Evolutionary conservation across 2,329 filamentous ascomycete genomes (phyloP).

Genomic region (Aureobasidium uvarum): DNA sequence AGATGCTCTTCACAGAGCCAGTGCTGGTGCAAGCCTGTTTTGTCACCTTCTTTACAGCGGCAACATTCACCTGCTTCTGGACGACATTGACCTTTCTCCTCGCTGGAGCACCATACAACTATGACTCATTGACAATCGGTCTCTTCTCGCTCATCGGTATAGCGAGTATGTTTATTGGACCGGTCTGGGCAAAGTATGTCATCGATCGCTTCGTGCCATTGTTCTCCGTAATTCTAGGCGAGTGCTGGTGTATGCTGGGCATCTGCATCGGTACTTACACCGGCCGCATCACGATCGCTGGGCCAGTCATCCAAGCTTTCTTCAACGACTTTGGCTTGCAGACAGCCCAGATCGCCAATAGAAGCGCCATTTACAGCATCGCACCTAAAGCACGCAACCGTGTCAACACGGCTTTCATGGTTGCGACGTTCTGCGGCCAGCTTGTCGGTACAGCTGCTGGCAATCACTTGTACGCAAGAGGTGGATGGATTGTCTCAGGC

Average conservation of each 20-base stretch:
- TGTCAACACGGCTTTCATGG: constrained; percentile 81
- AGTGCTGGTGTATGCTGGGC: constrained; percentile 59
- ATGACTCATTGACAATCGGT: constrained; percentile 66
- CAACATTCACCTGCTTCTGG: constrained; percentile 67
- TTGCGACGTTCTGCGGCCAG: constrained; percentile 71
- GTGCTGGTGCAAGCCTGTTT: constrained; percentile 68
- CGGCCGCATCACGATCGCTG: constrained; percentile 64
- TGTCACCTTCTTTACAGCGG: constrained; percentile 61
- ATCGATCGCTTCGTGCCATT: constrained; percentile 69
- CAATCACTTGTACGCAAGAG: constrained; percentile 55
- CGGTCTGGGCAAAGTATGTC: constrained; percentile 66
- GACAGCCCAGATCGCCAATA: constrained; percentile 70
- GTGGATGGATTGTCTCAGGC: constrained; percentile 58
- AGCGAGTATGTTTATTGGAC: constrained; percentile 63
- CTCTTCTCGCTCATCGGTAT: constrained; percentile 78
- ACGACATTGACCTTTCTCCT: constrained; percentile 78
- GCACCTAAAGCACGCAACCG: constrained; percentile 70
- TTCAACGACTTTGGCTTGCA: constrained; percentile 70
- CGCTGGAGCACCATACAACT: constrained; percentile 66
- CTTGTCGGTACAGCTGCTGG: constrained; percentile 61
- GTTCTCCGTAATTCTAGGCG: constrained; percentile 64
- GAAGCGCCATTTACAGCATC: constrained; percentile 67
- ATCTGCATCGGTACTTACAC: constrained; percentile 67
- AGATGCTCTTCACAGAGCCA: constrained; percentile 64
- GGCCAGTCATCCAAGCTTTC: constrained; percentile 69